Evolutionary conservation across 73 alveolate genomes (phyloP).

Genomic region (Effrenium voratum): DNA sequence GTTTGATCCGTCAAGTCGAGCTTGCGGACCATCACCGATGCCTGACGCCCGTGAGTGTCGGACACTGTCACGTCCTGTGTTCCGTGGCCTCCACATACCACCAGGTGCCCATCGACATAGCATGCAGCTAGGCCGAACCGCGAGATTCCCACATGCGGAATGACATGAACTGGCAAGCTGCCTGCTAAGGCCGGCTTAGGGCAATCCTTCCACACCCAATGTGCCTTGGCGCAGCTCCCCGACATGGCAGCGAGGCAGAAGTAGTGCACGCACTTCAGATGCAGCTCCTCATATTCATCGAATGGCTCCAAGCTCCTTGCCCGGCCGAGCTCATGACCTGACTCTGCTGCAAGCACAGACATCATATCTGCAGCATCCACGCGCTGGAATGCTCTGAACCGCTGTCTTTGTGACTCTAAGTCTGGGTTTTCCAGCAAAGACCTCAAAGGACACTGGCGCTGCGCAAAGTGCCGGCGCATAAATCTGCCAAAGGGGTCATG

Average conservation of each 20-base stretch:
- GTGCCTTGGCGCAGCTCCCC: conserved; percentile 38
- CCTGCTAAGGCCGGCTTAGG: background rate
- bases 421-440: conserved; percentile 43
- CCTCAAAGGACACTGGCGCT: conserved; percentile 76
- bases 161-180: background rate
- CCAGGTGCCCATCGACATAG: conserved; percentile 18
- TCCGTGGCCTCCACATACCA: conserved; percentile 56
- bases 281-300: conserved; percentile 70
- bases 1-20: background rate
- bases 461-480: conserved; percentile 76
- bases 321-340: conserved; percentile 12
- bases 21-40: conserved; percentile 12
- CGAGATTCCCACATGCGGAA: background rate
- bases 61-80: conserved; percentile 25
- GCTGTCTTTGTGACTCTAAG: conserved; percentile 15
- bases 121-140: conserved; percentile 58
- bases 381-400: conserved; percentile 42
- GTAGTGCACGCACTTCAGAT: conserved; percentile 69
- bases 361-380: conserved; percentile 77
- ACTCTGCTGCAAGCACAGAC: conserved; percentile 41
- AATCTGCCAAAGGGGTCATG: conserved; percentile 71
- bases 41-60: conserved; percentile 70
- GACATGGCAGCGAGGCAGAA: conserved; percentile 87
- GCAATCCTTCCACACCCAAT: background rate
- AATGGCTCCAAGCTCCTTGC: conserved; percentile 38